phyloP scores from a whole-genome alignment of 345 rosid species.

The Acer negundo region DNA sequence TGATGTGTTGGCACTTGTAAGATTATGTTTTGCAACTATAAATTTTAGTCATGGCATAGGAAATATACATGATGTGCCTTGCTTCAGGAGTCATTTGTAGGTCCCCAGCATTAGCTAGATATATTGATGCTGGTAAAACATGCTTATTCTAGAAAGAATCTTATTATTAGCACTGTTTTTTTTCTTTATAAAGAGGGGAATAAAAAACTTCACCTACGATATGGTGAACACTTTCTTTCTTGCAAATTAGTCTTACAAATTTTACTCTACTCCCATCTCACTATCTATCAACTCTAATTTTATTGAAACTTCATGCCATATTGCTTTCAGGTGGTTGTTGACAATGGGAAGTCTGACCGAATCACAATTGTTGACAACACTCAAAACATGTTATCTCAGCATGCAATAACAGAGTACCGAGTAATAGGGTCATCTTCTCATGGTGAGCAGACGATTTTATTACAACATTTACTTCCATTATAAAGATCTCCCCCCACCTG shows the following conservation, averaged over 20 bases:
- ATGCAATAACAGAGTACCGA: slow-evolving; percentile 78
- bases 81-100: neutral
- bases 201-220: neutral
- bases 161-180: neutral
- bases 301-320: neutral
- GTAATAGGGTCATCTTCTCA: slow-evolving; percentile 61
- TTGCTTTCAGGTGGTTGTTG: slow-evolving; percentile 63
- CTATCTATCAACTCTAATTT: neutral
- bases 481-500: neutral
- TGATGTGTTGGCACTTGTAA: neutral
- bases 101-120: neutral
- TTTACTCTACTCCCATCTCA: neutral
- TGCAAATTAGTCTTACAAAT: neutral
- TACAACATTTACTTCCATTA: neutral
- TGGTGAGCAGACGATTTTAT: slow-evolving; percentile 50
- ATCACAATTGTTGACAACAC: slow-evolving; percentile 59
- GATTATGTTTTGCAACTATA: neutral
- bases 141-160: neutral
- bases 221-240: neutral
- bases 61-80: neutral
- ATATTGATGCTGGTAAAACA: neutral
- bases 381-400: slow-evolving; percentile 57
- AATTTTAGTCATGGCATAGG: neutral
- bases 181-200: neutral
- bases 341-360: slow-evolving; percentile 89